Percentiles rank a stretch among this genome's conserved stretches.
phyloP scores from a whole-genome alignment of 2,329 filamentous ascomycete species.

The Aspergillus latus region DNA sequence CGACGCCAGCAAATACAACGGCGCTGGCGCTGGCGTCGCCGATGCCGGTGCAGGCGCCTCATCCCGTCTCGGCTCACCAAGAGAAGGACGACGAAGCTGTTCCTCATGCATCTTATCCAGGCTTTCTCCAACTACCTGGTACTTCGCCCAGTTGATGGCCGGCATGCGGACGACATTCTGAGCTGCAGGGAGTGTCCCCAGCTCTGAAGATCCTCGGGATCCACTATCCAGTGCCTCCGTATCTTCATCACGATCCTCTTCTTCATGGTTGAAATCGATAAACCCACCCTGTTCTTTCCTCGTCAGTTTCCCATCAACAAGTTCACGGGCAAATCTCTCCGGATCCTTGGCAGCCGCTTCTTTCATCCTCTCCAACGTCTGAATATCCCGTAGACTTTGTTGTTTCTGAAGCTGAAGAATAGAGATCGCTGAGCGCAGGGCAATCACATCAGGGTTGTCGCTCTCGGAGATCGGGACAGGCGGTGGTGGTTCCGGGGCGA shows the following conservation, averaged over 20 bases:
- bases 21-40: constrained; percentile 28
- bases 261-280: constrained; percentile 39
- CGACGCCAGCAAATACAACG: constrained; percentile 55
- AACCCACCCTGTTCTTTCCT: constrained; percentile 36
- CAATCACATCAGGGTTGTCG: constrained; percentile 80
- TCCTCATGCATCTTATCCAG: constrained; percentile 83
- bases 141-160: constrained; percentile 91
- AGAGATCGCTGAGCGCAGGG: constrained; percentile 79
- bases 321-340: constrained; percentile 67
- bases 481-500: constrained; percentile 37
- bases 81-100: constrained; percentile 64
- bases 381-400: constrained; percentile 74
- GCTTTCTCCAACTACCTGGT: constrained; percentile 81
- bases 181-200: constrained; percentile 68
- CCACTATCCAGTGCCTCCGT: constrained; percentile 25
- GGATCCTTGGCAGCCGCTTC: constrained; percentile 69
- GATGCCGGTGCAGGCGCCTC: constrained; percentile 18
- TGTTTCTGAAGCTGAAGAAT: constrained; percentile 83
- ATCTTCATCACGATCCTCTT: constrained; percentile 36
- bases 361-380: constrained; percentile 67
- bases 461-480: constrained; percentile 48
- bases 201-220: constrained; percentile 35
- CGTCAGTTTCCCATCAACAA: constrained; percentile 62
- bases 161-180: constrained; percentile 85
- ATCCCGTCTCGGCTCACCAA: constrained; percentile 43